Base-by-base conservation (phyloP, 2,329 filamentous ascomycete species). In the Herpotrichia juniperi region DNA sequence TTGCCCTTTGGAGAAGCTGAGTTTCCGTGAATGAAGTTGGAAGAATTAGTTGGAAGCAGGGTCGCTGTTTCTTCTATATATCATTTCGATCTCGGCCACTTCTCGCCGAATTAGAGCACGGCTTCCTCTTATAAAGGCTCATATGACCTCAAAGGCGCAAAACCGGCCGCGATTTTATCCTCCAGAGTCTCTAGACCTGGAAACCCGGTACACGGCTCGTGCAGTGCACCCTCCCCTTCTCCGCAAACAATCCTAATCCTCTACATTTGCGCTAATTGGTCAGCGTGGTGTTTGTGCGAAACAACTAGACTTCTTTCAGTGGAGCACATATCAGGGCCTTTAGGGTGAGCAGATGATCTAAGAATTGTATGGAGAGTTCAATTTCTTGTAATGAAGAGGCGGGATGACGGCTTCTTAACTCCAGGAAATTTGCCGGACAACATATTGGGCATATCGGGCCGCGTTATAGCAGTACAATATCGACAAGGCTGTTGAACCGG, bases 361-460 rank as follows among this genome's bases (percentile, higher is more conserved):
- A 46, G 48, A 43, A 31, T 37, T 43, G 21, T 42, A 32, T 11
- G 26, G 26, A 39, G 12, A n/a, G 16, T 48, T 42, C 40, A 53
- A 58, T 55, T 22, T 51, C 46, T 26, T 21, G 2, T 58, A 52
- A 60, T 60, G 42, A 32, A 34, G 31, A 24, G 35, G 49, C 55
- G 52, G 57, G 44, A 58, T 50, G 46, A 43, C 57, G 57, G 57
- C 50, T 57, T 43, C 39, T 16, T 43, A 48, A 50, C 35, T 58
- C 52, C 51, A 50, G 25, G 30, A 17, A 56, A 51, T 54, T 58
- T 54, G 50, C 56, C 53, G 56, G 56, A 47, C 32, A 42, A 17
- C 14, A 14, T n/a, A n/a, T n/a, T n/a, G n/a, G n/a, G n/a, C n/a
- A 53, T 50, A 56, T 51, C 54, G 42, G 50, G 43, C 45, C 19